A percentile compares a stretch with the other conserved stretches of the same genome.
Evolutionary conservation across 176 grass and related monocot genomes (phyloP).

Genomic region (Luzula sylvatica): DNA sequence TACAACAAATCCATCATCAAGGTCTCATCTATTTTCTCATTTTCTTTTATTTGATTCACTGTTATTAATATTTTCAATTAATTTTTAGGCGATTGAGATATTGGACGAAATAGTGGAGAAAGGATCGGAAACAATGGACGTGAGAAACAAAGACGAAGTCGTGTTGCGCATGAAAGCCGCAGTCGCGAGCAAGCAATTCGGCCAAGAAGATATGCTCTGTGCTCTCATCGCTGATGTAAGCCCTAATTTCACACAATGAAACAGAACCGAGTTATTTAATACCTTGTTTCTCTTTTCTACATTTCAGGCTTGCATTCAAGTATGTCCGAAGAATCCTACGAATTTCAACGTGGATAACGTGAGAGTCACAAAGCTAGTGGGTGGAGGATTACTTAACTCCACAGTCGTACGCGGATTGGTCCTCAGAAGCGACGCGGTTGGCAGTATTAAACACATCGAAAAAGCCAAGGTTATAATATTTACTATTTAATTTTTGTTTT

Average conservation of each 20-base stretch:
- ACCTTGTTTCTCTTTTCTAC: slow-evolving; percentile 3
- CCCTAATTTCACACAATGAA: neutral
- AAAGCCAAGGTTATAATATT: slow-evolving; percentile 50
- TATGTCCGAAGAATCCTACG: slow-evolving; percentile 76
- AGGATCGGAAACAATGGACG: slow-evolving; percentile 87
- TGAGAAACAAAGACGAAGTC: slow-evolving; percentile 75
- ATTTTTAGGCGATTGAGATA: slow-evolving; percentile 38
- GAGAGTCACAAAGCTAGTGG: slow-evolving; percentile 78
- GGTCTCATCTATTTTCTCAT: slow-evolving; percentile 22
- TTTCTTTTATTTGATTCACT: neutral
- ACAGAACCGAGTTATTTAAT: neutral
- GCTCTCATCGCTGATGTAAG: slow-evolving; percentile 91
- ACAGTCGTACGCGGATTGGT: slow-evolving; percentile 80
- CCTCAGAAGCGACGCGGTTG: slow-evolving; percentile 70
- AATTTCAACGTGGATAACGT: slow-evolving; percentile 98
- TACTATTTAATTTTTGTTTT: neutral
- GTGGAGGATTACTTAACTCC: slow-evolving; percentile 86
- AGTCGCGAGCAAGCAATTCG: slow-evolving; percentile 90
- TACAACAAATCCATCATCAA: slow-evolving; percentile 79
- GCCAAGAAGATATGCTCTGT: slow-evolving; percentile 81
- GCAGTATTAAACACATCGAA: slow-evolving; percentile 72
- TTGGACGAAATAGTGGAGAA: slow-evolving; percentile 83
- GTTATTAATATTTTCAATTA: slow-evolving; percentile 11
- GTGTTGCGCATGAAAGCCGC: slow-evolving; percentile 70
- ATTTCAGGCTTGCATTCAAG: slow-evolving; percentile 86